Evolutionary conservation across 176 grass and related monocot species (phyloP).

Genomic region (Ananas comosus): DNA sequence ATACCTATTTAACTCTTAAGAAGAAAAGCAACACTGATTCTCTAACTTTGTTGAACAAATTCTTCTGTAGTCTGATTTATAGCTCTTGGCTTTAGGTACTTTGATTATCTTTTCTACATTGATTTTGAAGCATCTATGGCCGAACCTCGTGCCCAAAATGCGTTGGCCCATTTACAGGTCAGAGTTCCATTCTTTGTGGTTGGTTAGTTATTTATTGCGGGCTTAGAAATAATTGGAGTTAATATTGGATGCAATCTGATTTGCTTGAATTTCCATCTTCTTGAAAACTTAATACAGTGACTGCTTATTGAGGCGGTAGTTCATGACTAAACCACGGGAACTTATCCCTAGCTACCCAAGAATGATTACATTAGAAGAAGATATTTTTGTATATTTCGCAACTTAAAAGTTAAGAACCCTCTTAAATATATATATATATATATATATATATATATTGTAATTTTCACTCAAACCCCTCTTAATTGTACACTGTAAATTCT

Average conservation of each 20-base stretch:
- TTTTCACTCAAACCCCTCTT: too few species aligned
- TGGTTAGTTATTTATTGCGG: background rate
- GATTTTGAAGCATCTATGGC: constrained; percentile 61
- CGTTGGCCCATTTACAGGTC: constrained; percentile 43
- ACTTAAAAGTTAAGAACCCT: too few species aligned
- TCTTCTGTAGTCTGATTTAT: background rate
- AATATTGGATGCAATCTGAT: background rate
- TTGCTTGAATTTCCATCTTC: background rate
- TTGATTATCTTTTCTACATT: constrained; percentile 56
- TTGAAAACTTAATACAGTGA: background rate
- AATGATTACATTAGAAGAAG: background rate
- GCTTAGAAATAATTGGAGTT: background rate
- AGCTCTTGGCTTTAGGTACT: constrained; percentile 29
- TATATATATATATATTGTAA: too few species aligned
- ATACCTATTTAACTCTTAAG: background rate
- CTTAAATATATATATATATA: too few species aligned
- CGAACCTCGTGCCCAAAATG: constrained; percentile 48
- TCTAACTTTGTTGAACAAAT: background rate
- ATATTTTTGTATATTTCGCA: background rate
- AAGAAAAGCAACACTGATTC: background rate
- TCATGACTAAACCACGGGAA: too few species aligned
- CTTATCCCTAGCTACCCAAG: background rate
- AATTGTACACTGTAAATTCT: background rate
- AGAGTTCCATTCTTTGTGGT: constrained; percentile 4
- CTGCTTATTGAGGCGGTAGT: too few species aligned